Percentiles rank a stretch among this genome's conserved stretches.
These are phyloP conservation scores for Talaromyces proteolyticus DNA, from an alignment of 495 filamentous ascomycete genomes.

Conservation along the genomic window DNA sequence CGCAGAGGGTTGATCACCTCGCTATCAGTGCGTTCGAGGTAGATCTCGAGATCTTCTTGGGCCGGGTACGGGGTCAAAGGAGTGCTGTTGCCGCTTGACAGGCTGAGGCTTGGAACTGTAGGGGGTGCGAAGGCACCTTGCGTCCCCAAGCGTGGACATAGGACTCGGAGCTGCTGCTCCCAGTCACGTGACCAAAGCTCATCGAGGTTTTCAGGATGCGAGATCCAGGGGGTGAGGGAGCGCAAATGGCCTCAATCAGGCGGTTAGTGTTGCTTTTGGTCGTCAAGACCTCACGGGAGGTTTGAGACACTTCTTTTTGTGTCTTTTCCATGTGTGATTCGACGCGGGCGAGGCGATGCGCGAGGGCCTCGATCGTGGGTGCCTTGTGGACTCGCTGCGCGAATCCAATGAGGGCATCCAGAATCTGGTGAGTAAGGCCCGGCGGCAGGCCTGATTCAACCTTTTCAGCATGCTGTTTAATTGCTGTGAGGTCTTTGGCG, in stretches of 20 bases:
- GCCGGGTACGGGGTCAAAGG: neutral
- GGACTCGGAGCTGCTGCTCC: neutral
- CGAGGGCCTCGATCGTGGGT: neutral
- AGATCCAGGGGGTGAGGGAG: neutral
- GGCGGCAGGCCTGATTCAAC: neutral
- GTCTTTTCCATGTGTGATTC: neutral
- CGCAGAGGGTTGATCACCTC: neutral
- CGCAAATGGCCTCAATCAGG: neutral
- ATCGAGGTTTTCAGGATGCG: neutral
- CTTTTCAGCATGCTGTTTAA: neutral
- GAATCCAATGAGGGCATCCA: neutral
- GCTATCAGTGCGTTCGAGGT: neutral
- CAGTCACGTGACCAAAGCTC: neutral
- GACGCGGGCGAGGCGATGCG: neutral
- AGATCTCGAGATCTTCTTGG: slow-evolving; percentile 1
- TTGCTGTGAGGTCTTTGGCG: neutral
- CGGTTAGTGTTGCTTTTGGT: slow-evolving; percentile 1
- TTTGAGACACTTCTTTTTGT: slow-evolving; percentile 1
- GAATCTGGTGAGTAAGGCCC: neutral
- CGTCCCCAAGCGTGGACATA: neutral
- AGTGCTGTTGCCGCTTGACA: neutral
- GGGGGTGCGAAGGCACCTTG: neutral
- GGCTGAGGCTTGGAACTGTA: neutral
- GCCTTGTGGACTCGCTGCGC: neutral
- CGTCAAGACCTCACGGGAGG: neutral